Evolutionary conservation across 164 flowering plant species (phyloP), one percentile per base, ranked within the genome.

Genomic region (Umbellularia californica): DNA sequence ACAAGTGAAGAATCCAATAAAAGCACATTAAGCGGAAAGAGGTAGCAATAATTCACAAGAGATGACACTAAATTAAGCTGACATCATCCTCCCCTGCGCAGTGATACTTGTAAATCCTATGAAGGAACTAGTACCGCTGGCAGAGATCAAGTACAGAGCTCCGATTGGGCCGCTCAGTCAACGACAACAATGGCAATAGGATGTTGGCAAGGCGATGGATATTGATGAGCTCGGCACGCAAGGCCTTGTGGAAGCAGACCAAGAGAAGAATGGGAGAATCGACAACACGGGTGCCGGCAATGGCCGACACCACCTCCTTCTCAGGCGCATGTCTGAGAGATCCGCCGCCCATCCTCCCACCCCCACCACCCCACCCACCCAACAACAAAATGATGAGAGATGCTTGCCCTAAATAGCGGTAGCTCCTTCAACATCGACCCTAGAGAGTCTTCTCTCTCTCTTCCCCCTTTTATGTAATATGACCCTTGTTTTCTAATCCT

Each of bases 81-180:
- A 93, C 98, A 94, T 93, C 95, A 79, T 90, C 96, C 74, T 93
- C 96, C 0, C 93, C 87, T 30, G 89, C 87, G 69, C 84, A 85
- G 66, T 90, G 97, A 65, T 92, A 90, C 82, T 84, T 85, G 65
- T 86, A 84, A 50, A 80, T 90, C 50, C 83, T 77, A 71, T 82
- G 84, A 25, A 94, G 77, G 70, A 90, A 92, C 78, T 84, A 83
- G 70, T 85, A 87, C 71, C 94, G 72, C 27, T 79, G 77, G 0
- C 60, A 73, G 9, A 92, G 82, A 41, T 82, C 84, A 24, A 60
- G 66, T 2, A 86, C 72, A 10, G 79, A 20, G 1, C 79, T 84
- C 19, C 76, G 71, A 5, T 69, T 78, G 1, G n/a, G 41, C 77
- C 82, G 35, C 71, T 75, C 72, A 76, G 84, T 33, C 1, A 10